Base-by-base conservation (phyloP, 2,329 filamentous ascomycete species). In the Stagonosporopsis chrysanthemi region DNA sequence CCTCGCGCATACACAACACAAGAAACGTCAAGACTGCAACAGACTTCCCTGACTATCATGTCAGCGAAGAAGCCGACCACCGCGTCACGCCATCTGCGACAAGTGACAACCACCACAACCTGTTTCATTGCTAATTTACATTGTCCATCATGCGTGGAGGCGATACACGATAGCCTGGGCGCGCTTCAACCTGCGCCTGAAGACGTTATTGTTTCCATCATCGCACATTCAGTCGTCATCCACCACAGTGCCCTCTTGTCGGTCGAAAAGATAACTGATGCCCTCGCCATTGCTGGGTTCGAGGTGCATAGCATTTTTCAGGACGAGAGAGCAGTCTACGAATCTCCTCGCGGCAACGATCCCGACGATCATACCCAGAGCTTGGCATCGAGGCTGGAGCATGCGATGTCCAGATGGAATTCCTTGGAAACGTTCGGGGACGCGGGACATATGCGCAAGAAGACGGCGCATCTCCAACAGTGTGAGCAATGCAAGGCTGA, bases 101-200 rank as follows among this genome's bases (percentile, higher is more conserved):
- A 42, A 52, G 64, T 60, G 38, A 58, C 59, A 52, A 61, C 68
- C 29, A 73, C 66, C 17, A 88, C 85, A 2, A 88, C 85, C 31
- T 86, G 89, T 69, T 81, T 91, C 60, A 80, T 92, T 65, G 85
- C 83, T 60, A 92, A 92, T 74, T 81, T 92, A n/a, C 90, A 92
- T 76, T 92, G 90, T 77, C 87, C 89, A 14, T 90, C 88, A 58
- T 92, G 90, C 73, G 86, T 91, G 46, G 83, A 84, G 33, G 81
- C 83, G 64, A 91, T 92, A 69, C 82, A 86, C 68, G 78, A 83
- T 51, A 81, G 83, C 57, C 77, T 92, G 56, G 79, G 66, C 33
- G 64, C 67, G 6, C 74, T 84, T 72, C 56, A 81, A 69, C 77
- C 83, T 71, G 69, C 78, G 80, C 78, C 80, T 69, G 63, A 72